Base-by-base conservation (phyloP, 345 rosid species). In the Salix udensis region DNA sequence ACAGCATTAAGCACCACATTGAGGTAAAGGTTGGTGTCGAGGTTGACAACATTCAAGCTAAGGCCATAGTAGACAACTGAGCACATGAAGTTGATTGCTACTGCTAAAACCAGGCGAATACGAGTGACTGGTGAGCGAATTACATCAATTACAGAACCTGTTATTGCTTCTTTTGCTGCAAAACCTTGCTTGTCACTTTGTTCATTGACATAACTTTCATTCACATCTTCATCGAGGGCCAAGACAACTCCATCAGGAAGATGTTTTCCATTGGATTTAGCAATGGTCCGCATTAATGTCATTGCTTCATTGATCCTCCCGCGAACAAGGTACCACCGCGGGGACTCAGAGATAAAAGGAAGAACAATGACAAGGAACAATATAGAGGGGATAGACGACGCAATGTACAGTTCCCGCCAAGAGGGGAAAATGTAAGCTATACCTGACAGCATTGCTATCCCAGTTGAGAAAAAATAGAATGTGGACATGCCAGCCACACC, bases 401-500 rank as follows among this genome's bases (percentile, higher is more conserved):
- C 91, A 4, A 93, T 78, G 69, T 91, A 95, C 52, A 95, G 93
- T 3, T 79, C 85, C 21, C 94, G 88, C 98, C 98, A 95, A 0
- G 97, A 82, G 18, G 68, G 86, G 72, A 88, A 90, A 65, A 85
- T 46, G 78, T 89, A 95, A 16, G 97, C 97, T 2, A 88, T 83
- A 26, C 92, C 91, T 0, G 97, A 80, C 16, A 95, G 87, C 28
- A 89, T 2, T 1, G 91, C 97, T 3, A 93, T 95, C 46, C 97
- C 97, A 0, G 71, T 14, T 1, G 98, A 93, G 89, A 95, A 93
- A 82, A 95, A 95, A 85, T 93, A 95, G 91, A 95, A 95, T 7
- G 97, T 90, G 73, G 97, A 95, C 98, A 95, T 95, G 76, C 97
- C 98, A 4, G 97, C 97, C 0, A 66, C 86, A 13, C 97, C 97